Percentiles rank a stretch among this genome's conserved stretches.
These are phyloP conservation scores for Calonectria pseudoreteaudii DNA, from an alignment of 2,329 filamentous ascomycete genomes.

Conservation along the genomic window DNA sequence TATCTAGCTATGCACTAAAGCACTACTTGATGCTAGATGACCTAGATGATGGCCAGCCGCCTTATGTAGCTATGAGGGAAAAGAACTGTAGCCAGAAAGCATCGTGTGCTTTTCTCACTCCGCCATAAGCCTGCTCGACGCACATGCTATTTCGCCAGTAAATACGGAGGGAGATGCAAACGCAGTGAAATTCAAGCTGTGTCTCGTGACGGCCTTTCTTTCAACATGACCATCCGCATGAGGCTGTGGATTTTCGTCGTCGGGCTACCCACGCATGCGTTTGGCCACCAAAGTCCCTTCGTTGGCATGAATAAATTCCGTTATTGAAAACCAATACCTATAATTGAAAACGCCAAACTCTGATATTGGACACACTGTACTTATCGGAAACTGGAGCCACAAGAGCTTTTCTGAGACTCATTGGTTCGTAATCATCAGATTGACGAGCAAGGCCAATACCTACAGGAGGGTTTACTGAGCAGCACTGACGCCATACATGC, in stretches of 20 bases:
- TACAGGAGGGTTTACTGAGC: not conserved
- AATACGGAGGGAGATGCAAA: conserved; percentile 20
- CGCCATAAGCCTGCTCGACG: too few species aligned
- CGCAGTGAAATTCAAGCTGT: conserved; percentile 27
- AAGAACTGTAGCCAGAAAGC: too few species aligned
- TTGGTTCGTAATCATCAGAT: not conserved
- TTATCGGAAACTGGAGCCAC: not conserved
- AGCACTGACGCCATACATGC: not conserved
- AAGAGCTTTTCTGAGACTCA: not conserved
- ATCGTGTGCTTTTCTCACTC: too few species aligned
- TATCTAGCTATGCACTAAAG: too few species aligned
- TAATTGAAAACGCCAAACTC: not conserved
- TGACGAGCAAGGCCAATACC: not conserved
- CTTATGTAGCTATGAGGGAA: too few species aligned
- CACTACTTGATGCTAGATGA: too few species aligned
- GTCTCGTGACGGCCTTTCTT: not conserved
- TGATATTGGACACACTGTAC: conserved; percentile 15
- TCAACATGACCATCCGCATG: too few species aligned
- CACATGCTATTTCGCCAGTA: not conserved
- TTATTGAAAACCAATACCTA: not conserved
- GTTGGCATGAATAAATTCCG: not conserved
- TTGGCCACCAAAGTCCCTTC: not conserved
- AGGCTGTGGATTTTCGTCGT: conserved; percentile 27
- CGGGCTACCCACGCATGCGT: not conserved
- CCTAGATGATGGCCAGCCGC: too few species aligned